Evolutionary conservation across 306 rosid genomes (phyloP).

Genomic region (Cicer arietinum): DNA sequence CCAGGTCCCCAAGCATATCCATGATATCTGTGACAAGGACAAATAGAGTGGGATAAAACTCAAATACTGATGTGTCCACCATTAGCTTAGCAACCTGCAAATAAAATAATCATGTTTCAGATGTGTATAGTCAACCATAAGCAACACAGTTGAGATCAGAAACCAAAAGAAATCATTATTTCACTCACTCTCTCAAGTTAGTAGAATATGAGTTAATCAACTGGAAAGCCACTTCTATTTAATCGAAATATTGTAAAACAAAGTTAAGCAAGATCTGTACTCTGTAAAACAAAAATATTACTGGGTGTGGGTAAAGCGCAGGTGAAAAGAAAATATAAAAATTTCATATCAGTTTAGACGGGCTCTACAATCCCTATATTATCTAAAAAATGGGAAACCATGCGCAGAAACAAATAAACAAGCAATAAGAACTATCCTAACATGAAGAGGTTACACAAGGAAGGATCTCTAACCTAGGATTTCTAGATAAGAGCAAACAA

Average conservation of each 20-base stretch:
- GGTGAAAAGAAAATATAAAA: slow-evolving; percentile 36
- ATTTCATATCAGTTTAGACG: neutral
- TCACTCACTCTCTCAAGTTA: slow-evolving; percentile 22
- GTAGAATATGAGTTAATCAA: slow-evolving; percentile 20
- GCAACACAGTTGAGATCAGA: slow-evolving; percentile 27
- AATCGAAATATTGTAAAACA: neutral
- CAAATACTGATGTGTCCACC: slow-evolving; percentile 82
- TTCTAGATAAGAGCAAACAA: neutral
- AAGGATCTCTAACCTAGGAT: slow-evolving; percentile 22
- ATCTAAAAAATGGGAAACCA: slow-evolving; percentile 22
- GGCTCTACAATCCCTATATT: slow-evolving; percentile 6
- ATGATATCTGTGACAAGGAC: slow-evolving; percentile 84
- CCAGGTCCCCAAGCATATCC: slow-evolving; percentile 94
- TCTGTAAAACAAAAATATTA: slow-evolving; percentile 1
- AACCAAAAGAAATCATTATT: slow-evolving; percentile 14
- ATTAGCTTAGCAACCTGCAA: slow-evolving; percentile 93
- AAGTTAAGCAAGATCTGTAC: neutral
- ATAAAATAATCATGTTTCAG: slow-evolving; percentile 45
- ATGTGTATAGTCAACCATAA: slow-evolving; percentile 25
- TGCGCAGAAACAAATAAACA: slow-evolving; percentile 6
- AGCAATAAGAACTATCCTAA: neutral
- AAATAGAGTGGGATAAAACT: slow-evolving; percentile 92
- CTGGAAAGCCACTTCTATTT: slow-evolving; percentile 8
- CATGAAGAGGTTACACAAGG: neutral
- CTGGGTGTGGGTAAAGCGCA: neutral